Conservation (phyloP, 768 basidiomycete species). For the Rhizopogon vesiculosus region DNA sequence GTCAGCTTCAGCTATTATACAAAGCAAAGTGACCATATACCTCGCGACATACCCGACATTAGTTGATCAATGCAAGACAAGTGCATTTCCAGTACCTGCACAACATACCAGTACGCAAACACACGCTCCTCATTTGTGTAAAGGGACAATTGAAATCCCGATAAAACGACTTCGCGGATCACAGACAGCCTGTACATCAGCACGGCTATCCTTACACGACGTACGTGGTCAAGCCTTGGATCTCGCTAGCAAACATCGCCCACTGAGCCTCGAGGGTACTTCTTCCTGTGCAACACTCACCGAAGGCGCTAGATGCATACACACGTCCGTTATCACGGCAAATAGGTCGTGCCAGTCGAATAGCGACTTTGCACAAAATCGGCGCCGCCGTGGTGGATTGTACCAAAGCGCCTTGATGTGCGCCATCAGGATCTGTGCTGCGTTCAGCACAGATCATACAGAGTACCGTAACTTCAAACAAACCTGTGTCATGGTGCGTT, state of each 20-base stretch:
- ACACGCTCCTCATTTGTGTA: constrained; percentile 64
- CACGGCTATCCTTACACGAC: constrained; percentile 41
- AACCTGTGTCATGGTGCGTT: constrained; percentile 35
- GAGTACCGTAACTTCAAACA: not conserved
- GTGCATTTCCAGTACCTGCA: constrained; percentile 54
- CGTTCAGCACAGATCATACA: not conserved
- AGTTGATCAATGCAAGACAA: constrained; percentile 49
- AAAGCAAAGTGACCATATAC: constrained; percentile 19
- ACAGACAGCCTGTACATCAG: constrained; percentile 55
- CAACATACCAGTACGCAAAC: constrained; percentile 73
- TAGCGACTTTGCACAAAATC: constrained; percentile 59
- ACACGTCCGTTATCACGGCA: constrained; percentile 33
- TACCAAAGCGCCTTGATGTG: constrained; percentile 60
- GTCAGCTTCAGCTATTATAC: not conserved
- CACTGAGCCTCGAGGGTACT: not conserved
- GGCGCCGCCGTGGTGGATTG: constrained; percentile 63
- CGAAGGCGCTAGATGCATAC: constrained; percentile 10
- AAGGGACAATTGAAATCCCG: constrained; percentile 74
- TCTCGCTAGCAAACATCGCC: constrained; percentile 6
- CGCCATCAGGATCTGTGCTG: constrained; percentile 48
- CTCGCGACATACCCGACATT: constrained; percentile 31
- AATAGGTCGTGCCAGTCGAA: constrained; percentile 66
- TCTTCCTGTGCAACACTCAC: constrained; percentile 3
- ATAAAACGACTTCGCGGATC: constrained; percentile 64
- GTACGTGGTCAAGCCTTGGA: constrained; percentile 26